Evolutionary conservation across 768 basidiomycete species (phyloP).

Genomic region (Chiua virens): DNA sequence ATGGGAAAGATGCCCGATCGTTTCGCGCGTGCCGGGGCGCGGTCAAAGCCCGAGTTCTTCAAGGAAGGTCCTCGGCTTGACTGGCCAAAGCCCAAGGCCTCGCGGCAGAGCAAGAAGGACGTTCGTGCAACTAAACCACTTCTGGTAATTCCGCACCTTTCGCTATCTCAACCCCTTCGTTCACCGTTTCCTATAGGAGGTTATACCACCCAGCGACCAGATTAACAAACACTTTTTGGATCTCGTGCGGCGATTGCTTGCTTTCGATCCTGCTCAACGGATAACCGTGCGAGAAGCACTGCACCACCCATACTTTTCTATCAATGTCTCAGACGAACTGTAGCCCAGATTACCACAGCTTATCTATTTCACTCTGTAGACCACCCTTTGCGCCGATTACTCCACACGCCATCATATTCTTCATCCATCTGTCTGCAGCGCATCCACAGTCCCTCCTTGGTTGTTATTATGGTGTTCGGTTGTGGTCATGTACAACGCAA

Average conservation of each 20-base stretch:
- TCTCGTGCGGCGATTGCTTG: conserved; percentile 82
- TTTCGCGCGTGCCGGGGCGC: conserved; percentile 71
- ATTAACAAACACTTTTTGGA: conserved; percentile 82
- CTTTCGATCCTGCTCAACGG: conserved; percentile 87
- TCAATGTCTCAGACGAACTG: conserved; percentile 67
- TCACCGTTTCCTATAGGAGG: conserved; percentile 53
- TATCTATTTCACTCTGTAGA: conserved; percentile 38
- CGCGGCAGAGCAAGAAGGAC: conserved; percentile 91
- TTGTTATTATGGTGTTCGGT: conserved; percentile 38
- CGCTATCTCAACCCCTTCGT: neutral
- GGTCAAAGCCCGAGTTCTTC: conserved; percentile 92
- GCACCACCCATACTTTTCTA: conserved; percentile 80
- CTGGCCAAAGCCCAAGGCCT: conserved; percentile 88
- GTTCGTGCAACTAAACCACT: conserved; percentile 82
- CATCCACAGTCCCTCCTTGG: conserved; percentile 25
- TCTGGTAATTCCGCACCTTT: conserved; percentile 49
- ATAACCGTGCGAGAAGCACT: conserved; percentile 88
- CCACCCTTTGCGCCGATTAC: conserved; percentile 26
- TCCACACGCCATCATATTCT: conserved; percentile 19
- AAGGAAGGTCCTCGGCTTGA: conserved; percentile 82
- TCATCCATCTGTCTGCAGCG: conserved; percentile 26
- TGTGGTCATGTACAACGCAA: conserved; percentile 39
- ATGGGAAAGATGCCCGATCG: conserved; percentile 97
- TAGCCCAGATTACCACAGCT: conserved; percentile 40
- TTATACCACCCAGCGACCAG: conserved; percentile 75